Evolutionary conservation across 2,329 filamentous ascomycete genomes (phyloP), one percentile per base, ranked within the genome.

Genomic region (Claviceps africana): DNA sequence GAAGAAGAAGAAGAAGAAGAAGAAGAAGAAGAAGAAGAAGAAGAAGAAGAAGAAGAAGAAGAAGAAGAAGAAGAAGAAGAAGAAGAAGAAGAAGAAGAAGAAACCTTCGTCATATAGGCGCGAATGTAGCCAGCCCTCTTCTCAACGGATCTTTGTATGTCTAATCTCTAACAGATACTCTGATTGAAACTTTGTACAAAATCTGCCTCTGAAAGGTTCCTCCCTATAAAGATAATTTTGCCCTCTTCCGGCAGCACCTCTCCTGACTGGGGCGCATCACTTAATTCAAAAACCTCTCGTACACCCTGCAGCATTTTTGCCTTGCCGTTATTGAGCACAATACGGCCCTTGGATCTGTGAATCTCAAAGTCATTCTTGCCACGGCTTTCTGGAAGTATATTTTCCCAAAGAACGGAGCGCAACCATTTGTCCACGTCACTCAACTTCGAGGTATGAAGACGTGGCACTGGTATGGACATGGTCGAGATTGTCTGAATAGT

Each of bases 261-360:
- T 10, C 61, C 58, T 10, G 63, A 65, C 10, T 65, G 59, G 4
- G 70, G 68, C 8, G 70, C 71, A 58, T 95, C 88, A 25, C 88
- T 79, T 25, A 97, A 85, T 61, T 98, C 93, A 65, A 97, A 98
- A 17, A 97, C 78, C 60, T 96, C 91, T 51, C 91, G 74, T 1
- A 98, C 93, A 2, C 90, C 93, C 66, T 98, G 93, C 8, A 97
- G 75, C 56, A 97, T 80, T 64, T 88, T 86, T 44, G 81, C 71
- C 0, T 73, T 71, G 1, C 87, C 88, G 51, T 83, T 74, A 0
- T 70, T 62, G 19, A 91, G 72, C 0, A 78, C 72, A 7, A 97
- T 67, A 2, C 88, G 80, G 0, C 89, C 91, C 65, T 98, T 98
- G 37, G 88, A 72, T 13, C 93, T 80, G 63, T 98, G 91, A 22